Evolutionary conservation across 2,329 filamentous ascomycete species (phyloP), one percentile per base, ranked within the genome.

Genomic region (Aspergillus viridinutans): DNA sequence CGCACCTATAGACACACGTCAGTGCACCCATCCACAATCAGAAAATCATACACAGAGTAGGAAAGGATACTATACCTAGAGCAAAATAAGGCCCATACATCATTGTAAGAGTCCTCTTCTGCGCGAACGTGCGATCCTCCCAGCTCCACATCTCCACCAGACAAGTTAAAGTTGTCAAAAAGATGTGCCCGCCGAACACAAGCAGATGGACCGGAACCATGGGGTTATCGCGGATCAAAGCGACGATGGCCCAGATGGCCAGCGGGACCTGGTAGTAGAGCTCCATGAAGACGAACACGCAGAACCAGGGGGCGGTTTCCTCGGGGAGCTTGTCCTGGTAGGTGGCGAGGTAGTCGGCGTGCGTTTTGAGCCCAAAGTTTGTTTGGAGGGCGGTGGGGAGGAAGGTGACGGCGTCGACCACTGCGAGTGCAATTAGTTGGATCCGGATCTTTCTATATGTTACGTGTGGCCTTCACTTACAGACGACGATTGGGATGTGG

Each of bases 151-250:
- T 83, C 56, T 89, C 86, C 1, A 80, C 78, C 49, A 89, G 77
- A 64, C 86, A 89, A 0, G 83, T 83, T 45, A 83, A 65, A 0
- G 86, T 88, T 1, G 86, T 87, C 55, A 88, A 60, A 38, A 80
- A 82, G 0, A 84, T 83, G 65, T 87, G 80, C 9, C 84, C 69
- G 0, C 82, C 81, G 63, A 83, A 88, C 2, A 84, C 72, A 1
- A 89, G 78, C 1, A 89, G 74, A 52, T 85, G 81, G 0, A 88
- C 70, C 0, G 85, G 84, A 4, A 85, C 62, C 50, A 81, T 77
- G 0, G 84, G 80, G 55, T 85, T 79, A 65, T 85, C 75, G 60
- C 72, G 72, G 4, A 81, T 62, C 9, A 88, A 70, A 1, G 78
- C 85, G n/a, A 77, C 70, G 20, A 87, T 73, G 0, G 82, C 81